These are phyloP conservation scores for Saxophila tyrrhenica DNA, from an alignment of 495 filamentous ascomycete species.

Conservation along the genomic window DNA sequence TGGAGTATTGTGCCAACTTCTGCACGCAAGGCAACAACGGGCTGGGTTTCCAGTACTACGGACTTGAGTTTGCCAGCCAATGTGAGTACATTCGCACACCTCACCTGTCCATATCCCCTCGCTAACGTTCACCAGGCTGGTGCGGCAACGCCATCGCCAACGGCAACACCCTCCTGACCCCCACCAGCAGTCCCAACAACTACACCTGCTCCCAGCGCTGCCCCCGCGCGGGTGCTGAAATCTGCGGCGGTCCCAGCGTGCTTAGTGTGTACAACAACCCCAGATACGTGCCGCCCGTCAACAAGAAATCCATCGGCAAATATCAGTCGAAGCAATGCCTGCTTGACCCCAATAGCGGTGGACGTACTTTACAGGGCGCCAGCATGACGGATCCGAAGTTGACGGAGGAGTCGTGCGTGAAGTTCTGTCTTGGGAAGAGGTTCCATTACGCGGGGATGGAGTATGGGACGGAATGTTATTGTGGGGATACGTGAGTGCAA, in stretches of 20 bases:
- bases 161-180: conserved; percentile 1
- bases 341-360: conserved; percentile 11
- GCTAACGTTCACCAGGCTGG: conserved; percentile 1
- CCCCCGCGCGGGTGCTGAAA: conserved; percentile 5
- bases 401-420: conserved; percentile 33
- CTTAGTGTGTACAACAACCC: conserved; percentile 19
- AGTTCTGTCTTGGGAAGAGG: conserved; percentile 26
- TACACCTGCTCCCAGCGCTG: conserved; percentile 13
- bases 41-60: conserved; percentile 14
- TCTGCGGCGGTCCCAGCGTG: conserved; percentile 16
- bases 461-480: conserved; percentile 19
- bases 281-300: conserved; percentile 5
- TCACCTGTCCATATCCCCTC: background rate
- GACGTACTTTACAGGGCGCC: conserved; percentile 11
- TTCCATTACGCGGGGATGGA: conserved; percentile 22
- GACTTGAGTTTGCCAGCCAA: conserved; percentile 14
- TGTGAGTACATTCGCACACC: conserved; percentile 1
- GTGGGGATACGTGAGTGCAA: conserved; percentile 7
- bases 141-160: conserved; percentile 18
- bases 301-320: conserved; percentile 6
- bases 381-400: conserved; percentile 18
- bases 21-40: conserved; percentile 7
- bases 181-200: conserved; percentile 8
- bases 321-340: conserved; percentile 11
- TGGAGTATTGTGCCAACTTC: conserved; percentile 11